Base-by-base conservation (phyloP, 257 asterid genomes). In the Jacaranda mimosifolia region DNA sequence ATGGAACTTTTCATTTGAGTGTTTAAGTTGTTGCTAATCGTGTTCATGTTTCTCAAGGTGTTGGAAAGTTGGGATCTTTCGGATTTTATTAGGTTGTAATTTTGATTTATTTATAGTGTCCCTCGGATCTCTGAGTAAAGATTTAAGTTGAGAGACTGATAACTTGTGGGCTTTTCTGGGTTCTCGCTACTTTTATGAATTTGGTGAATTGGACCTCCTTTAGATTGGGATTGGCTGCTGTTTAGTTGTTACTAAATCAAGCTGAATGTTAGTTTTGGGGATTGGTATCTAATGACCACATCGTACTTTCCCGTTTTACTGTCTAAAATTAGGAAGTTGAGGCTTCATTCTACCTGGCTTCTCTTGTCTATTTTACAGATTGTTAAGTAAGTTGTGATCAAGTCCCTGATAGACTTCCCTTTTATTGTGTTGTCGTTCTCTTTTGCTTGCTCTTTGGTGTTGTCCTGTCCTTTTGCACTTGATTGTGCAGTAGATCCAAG, bases 41-140 rank as follows among this genome's bases (percentile, higher is more conserved):
- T 1, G 26, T 46, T 69, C 52, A 39, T 76, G 62, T 18, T 63
- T 40, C 40, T 73, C 46, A 14, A 74, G 70, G 45, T 74, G 76
- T 63, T 56, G 42, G 48, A 62, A 69, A 74, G 70, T 35, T 79
- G 51, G 71, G 85, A 72, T 64, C 43, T 79, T 68, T 36, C 42
- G 38, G 68, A 35, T 58, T 13, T 15, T 72, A 49, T 26, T 72
- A 19, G 52, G 65, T 17, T 62, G 69, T 68, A 15, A 15, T 39
- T 74, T 39, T 49, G 78, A 55, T 55, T 77, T 72, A 49, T 5
- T 49, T 17, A 15, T 55, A 36, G 52, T 19, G 58, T 35, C 19
- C 48, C n/a, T 57, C 4, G 69, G 76, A 66, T 73, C 70, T 72
- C 46, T 64, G 59, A 8, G 6, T 36, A 56, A 18, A 40, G 51